phyloP scores from a whole-genome alignment of 2,329 filamentous ascomycete genomes.

The Scedosporium minutisporum region DNA sequence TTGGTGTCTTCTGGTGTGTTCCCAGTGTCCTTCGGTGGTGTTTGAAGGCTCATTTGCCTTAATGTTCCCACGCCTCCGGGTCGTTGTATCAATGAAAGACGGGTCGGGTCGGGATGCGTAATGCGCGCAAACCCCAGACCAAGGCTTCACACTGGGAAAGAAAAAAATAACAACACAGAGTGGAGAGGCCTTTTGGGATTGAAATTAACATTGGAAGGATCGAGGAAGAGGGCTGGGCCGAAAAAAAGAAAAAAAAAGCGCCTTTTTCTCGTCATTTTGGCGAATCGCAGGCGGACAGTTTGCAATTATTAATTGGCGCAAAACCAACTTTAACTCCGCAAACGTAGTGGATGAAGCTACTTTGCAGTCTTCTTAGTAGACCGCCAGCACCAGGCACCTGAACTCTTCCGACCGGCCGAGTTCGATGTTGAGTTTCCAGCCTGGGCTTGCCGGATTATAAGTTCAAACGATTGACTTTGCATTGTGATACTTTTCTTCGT shows the following conservation, averaged over 20 bases:
- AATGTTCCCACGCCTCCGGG: neutral
- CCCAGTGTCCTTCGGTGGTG: neutral
- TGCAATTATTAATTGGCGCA: constrained; percentile 2
- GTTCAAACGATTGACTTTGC: too few species aligned
- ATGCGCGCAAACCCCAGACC: neutral
- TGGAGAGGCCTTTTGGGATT: too few species aligned
- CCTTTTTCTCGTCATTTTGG: neutral
- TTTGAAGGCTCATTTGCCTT: neutral
- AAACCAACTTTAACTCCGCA: neutral
- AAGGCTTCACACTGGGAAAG: neutral
- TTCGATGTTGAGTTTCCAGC: too few species aligned
- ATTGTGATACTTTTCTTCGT: too few species aligned
- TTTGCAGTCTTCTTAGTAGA: too few species aligned
- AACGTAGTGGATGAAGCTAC: too few species aligned
- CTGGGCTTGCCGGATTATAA: too few species aligned
- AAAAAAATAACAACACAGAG: neutral
- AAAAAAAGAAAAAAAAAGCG: too few species aligned
- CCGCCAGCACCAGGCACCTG: too few species aligned
- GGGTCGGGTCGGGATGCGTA: neutral
- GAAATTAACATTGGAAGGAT: too few species aligned
- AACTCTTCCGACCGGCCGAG: too few species aligned
- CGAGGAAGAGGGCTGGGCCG: too few species aligned
- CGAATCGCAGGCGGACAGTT: constrained; percentile 5
- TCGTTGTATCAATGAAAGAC: neutral
- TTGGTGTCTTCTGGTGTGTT: neutral